Base-by-base conservation (phyloP, 495 filamentous ascomycete species). In the Lentithecium fluviatile region DNA sequence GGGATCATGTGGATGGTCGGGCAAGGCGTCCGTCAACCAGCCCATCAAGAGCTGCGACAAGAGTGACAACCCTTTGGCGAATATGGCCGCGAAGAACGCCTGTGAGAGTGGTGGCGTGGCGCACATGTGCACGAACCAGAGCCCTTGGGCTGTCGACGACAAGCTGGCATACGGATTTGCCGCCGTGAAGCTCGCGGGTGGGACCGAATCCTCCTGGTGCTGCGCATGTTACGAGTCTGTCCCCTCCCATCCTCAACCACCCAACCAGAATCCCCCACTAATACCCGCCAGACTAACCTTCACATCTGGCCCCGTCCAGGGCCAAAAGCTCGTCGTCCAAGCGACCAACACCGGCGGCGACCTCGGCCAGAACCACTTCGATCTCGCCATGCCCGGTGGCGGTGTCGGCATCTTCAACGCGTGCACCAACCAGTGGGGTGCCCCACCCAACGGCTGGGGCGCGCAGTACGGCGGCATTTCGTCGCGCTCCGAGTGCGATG, bases 311-410 rank as follows among this genome's bases (percentile, higher is more conserved):
- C 67, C 82, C 0, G 77, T 82, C 10, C 34, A 60, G 45, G 78
- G 85, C 58, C 81, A 87, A 78, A 80, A 81, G 74, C 80, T 88
- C 79, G 78, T 87, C 55, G 82, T 88, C 17, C 85, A 88, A 74
- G 83, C 83, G 15, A 85, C 82, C 45, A 88, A 88, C 68, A 86
- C 83, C 20, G 84, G 83, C 13, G 79, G 77, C 19, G 83, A 86
- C 54, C 68, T 86, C 52, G 77, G 77, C 17, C 63, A 75, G 17
- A 84, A 84, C 56, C 83, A 85, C 58, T 87, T 87, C 69, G 83
- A 85, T 75, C 66, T 87, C 53, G 81, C 82, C 17, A 85, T 88
- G 48, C 85, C 85, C 50, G 85, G 85, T 42, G 85, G 85, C 48
- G 85, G 85, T 23, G 83, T 86, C 7, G 85, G 85, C 21, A 69